Evolutionary conservation across 2,329 filamentous ascomycete genomes (phyloP).

Genomic region (Colletotrichum gloeosporioides): DNA sequence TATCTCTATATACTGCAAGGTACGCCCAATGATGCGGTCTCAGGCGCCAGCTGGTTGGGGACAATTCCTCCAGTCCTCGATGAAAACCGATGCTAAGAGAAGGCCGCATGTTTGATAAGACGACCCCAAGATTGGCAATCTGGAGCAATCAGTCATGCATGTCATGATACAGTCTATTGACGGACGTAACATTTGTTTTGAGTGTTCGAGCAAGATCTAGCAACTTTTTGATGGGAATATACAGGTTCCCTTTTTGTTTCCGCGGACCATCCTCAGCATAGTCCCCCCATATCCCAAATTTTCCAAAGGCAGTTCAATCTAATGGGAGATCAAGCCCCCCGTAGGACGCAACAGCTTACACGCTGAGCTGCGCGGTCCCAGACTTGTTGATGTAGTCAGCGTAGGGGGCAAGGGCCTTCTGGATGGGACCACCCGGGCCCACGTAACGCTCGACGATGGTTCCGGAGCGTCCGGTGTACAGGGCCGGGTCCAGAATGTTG

Average conservation of each 20-base stretch:
- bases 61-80: no score
- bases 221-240: background rate
- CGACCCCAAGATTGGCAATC: background rate
- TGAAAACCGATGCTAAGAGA: no score
- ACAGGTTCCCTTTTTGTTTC: background rate
- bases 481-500: conserved; percentile 66
- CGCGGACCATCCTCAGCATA: background rate
- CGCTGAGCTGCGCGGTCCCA: conserved; percentile 41
- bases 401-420: conserved; percentile 44
- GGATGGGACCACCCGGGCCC: conserved; percentile 41
- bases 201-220: background rate
- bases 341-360: conserved; percentile 27
- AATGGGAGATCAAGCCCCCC: background rate
- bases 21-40: no score
- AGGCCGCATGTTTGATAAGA: background rate
- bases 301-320: background rate
- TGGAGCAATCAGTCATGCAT: background rate
- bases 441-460: conserved; percentile 51
- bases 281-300: background rate
- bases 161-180: background rate
- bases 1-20: background rate
- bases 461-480: conserved; percentile 52
- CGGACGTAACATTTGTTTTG: background rate
- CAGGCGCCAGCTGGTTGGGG: no score
- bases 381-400: conserved; percentile 36